Base-by-base conservation (phyloP, 139 green algal genomes). In the Protoeuglena noctilucae region DNA sequence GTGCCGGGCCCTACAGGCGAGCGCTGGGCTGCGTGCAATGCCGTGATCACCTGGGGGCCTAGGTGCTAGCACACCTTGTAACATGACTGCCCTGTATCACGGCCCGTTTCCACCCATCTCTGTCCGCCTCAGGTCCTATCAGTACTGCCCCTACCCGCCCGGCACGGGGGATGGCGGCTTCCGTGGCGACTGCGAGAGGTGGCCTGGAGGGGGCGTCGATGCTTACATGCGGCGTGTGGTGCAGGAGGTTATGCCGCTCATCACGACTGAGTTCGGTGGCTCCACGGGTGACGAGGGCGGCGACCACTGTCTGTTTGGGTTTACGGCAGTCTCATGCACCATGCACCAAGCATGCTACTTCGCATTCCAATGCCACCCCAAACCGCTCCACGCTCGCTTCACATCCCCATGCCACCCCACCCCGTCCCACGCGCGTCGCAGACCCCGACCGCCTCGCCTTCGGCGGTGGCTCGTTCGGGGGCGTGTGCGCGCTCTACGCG, bases 91-190 rank as follows among this genome's bases (percentile, higher is more conserved):
- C n/a, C n/a, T n/a, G n/a, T n/a, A n/a, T n/a, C n/a, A n/a, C n/a
- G n/a, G n/a, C n/a, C n/a, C n/a, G n/a, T n/a, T n/a, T n/a, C n/a
- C n/a, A n/a, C n/a, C n/a, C n/a, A n/a, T n/a, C n/a, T n/a, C n/a
- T n/a, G n/a, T n/a, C n/a, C n/a, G n/a, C n/a, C 68, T 73, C 61
- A 57, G 71, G 30, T 64, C 48, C 14, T 60, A 71, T 41, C 73
- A 78, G 61, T 75, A 75, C 58, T 67, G 75, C 54, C 71, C 71
- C 0, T 76, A 76, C 54, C 57, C 63, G 22, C 71, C 71, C 0
- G 69, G 66, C 57, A 67, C 56, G 2, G 62, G 62, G 19, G 29
- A 27, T 25, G 67, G 62, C 31, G 58, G 58, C 27, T 72, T 74
- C 45, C 57, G 67, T 0, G 53, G 51, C 2, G 67, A 74, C 30